phyloP scores from a whole-genome alignment of 306 rosid genomes.

The Malus fusca region DNA sequence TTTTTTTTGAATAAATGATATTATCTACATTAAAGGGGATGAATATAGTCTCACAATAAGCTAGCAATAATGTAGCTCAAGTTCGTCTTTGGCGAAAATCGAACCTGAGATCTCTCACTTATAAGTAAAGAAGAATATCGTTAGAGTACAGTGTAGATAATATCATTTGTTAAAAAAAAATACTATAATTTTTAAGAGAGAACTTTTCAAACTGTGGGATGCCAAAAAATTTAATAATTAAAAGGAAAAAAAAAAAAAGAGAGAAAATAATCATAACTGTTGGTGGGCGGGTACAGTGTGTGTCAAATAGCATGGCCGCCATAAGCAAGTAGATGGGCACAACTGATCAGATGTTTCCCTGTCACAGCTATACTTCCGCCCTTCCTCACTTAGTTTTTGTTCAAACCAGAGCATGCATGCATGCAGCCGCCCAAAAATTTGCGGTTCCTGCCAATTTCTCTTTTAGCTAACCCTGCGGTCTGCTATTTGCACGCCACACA shows the following conservation, averaged over 20 bases:
- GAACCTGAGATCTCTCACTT: too few relatives aligned
- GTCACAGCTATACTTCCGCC: background rate
- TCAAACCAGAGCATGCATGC: background rate
- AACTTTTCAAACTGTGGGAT: background rate
- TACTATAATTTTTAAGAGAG: background rate
- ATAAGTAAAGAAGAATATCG: too few relatives aligned
- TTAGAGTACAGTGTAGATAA: too few relatives aligned
- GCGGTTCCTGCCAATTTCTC: background rate
- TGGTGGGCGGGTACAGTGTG: background rate
- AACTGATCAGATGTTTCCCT: too few relatives aligned
- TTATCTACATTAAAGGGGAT: rapidly evolving
- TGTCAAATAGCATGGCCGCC: background rate
- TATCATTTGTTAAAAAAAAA: too few relatives aligned
- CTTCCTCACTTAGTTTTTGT: background rate
- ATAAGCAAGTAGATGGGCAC: background rate
- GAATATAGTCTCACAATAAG: too few relatives aligned
- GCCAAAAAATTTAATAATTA: background rate
- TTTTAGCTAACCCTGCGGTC: background rate
- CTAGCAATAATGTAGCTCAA: too few relatives aligned
- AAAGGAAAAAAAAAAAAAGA: too few relatives aligned
- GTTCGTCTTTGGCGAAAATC: rapidly evolving
- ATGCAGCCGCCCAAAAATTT: background rate
- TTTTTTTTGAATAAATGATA: too few relatives aligned
- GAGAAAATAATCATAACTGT: background rate
- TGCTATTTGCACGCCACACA: background rate